A percentile compares a stretch with the other conserved stretches of the same genome.
Conservation (phyloP, 345 rosid genomes). For the Salix brachista region DNA sequence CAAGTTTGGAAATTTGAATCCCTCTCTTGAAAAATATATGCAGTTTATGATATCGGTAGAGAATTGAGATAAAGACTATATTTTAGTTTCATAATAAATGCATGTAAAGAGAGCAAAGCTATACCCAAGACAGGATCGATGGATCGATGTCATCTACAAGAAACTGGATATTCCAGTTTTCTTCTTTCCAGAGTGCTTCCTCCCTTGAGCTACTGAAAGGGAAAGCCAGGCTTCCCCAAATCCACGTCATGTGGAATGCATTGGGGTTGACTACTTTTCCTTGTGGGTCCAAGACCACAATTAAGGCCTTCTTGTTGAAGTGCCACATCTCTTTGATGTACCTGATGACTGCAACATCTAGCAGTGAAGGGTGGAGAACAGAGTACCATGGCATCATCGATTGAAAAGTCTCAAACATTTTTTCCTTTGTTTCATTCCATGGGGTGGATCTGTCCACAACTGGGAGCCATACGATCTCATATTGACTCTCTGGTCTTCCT, state of each 20-base stretch:
- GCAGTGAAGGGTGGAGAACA: conserved; percentile 48
- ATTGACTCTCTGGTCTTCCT: conserved; percentile 39
- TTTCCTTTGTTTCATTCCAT: conserved; percentile 45
- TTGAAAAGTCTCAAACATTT: conserved; percentile 46
- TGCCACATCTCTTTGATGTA: conserved; percentile 64
- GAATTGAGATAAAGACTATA: background rate
- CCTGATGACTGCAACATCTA: conserved; percentile 46
- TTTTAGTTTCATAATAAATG: background rate
- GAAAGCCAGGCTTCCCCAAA: conserved; percentile 65
- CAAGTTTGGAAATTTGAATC: background rate
- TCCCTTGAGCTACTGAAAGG: conserved; percentile 67
- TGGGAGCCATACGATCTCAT: conserved; percentile 81
- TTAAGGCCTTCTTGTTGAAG: conserved; percentile 56
- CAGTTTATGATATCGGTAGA: background rate
- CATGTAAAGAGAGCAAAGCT: background rate
- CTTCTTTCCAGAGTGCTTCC: conserved; percentile 58
- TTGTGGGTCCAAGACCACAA: conserved; percentile 73
- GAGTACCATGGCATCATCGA: conserved; percentile 71
- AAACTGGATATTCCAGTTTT: conserved; percentile 56
- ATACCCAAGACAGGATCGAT: conserved; percentile 45
- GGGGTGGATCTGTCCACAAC: conserved; percentile 42
- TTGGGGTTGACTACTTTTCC: conserved; percentile 66
- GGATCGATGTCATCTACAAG: conserved; percentile 50
- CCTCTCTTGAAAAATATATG: background rate
- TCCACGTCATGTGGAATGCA: conserved; percentile 83